These are phyloP conservation scores for Colletotrichum siamense DNA, from an alignment of 2,329 filamentous ascomycete genomes.

Conservation along the genomic window DNA sequence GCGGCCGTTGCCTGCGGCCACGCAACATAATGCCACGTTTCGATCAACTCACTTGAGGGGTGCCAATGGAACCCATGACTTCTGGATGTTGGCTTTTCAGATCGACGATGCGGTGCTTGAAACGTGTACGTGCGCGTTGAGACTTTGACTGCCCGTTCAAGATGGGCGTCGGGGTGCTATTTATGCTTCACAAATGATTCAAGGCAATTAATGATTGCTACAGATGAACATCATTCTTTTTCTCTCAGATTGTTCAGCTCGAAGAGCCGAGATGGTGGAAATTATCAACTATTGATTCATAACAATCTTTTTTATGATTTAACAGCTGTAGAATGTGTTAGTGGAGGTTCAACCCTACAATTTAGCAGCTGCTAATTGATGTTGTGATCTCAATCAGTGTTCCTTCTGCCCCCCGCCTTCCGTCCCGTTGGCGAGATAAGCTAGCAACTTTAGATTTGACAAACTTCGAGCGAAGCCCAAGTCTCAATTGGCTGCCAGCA, in stretches of 20 bases:
- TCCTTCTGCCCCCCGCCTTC: too few relatives aligned
- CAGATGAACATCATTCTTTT: neutral
- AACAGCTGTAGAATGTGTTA: neutral
- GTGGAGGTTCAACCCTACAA: rapidly evolving
- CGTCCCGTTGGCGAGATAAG: neutral
- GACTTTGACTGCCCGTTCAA: neutral
- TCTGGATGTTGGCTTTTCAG: neutral
- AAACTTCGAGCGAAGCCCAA: neutral
- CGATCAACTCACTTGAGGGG: neutral
- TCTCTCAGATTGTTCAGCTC: neutral
- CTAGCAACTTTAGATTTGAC: neutral
- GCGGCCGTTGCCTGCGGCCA: neutral
- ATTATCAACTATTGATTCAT: neutral
- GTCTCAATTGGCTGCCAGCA: neutral
- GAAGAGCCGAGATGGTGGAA: neutral
- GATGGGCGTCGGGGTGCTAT: neutral
- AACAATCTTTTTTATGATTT: neutral
- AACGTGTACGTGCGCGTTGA: neutral
- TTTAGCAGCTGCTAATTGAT: neutral
- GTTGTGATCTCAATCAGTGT: neutral
- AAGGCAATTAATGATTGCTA: neutral
- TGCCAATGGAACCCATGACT: neutral
- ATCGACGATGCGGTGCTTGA: neutral
- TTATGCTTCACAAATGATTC: neutral
- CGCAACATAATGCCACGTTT: neutral